Conservation (phyloP, 371 early-diverging fungal species). For the Mortierella sp. region DNA sequence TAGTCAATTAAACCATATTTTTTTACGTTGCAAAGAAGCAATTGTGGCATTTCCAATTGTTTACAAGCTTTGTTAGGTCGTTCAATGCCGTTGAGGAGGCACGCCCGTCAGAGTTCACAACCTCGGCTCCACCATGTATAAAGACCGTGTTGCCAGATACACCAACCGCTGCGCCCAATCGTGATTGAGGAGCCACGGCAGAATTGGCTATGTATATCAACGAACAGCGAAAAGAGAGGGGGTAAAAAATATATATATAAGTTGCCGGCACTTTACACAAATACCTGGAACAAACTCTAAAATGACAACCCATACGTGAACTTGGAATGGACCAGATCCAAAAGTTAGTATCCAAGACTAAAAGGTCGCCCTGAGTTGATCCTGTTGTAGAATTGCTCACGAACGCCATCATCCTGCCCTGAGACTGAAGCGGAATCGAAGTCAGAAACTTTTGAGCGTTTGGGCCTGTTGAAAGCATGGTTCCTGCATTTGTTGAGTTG, state of each 20-base stretch:
- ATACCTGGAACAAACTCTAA: background rate
- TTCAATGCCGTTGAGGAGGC: conserved; percentile 20
- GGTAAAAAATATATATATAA: background rate
- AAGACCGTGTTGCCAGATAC: conserved; percentile 17
- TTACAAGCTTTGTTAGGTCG: conserved; percentile 41
- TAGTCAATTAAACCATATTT: background rate
- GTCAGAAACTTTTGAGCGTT: conserved; percentile 48
- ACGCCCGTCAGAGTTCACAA: conserved; percentile 14
- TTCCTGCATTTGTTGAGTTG: background rate
- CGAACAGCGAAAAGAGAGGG: background rate
- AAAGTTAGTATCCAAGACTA: conserved; percentile 38
- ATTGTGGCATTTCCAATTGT: background rate
- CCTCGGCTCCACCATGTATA: conserved; percentile 37
- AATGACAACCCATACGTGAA: conserved; percentile 26
- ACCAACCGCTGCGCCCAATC: conserved; percentile 51
- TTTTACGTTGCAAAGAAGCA: background rate
- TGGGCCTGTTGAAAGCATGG: background rate
- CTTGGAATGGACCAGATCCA: conserved; percentile 54
- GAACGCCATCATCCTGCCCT: conserved; percentile 42
- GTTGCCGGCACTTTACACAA: background rate
- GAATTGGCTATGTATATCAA: conserved; percentile 22
- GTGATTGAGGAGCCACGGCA: conserved; percentile 18
- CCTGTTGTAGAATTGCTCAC: conserved; percentile 35
- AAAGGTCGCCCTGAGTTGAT: conserved; percentile 13
- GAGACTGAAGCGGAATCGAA: conserved; percentile 32